Percentiles rank a stretch among this genome's conserved stretches.
Evolutionary conservation across 345 rosid species (phyloP).

Genomic region (Atalantia buxifolia): DNA sequence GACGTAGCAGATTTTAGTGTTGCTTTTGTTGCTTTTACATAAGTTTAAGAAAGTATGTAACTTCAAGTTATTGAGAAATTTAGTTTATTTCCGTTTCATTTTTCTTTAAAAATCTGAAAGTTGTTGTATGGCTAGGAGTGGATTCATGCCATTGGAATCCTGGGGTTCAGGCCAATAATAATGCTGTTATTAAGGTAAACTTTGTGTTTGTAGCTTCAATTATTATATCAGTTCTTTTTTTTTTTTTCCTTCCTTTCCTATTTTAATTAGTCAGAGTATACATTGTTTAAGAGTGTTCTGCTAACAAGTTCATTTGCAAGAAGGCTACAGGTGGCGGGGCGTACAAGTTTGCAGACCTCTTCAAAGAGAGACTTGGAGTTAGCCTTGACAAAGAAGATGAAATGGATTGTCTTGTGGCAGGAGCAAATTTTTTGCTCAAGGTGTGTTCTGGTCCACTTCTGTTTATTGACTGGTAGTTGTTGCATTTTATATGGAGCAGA

Average conservation of each 20-base stretch:
- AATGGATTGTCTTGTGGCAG: conserved; percentile 98
- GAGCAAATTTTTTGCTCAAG: conserved; percentile 97
- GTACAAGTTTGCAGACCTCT: conserved; percentile 82
- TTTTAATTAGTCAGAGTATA: background rate
- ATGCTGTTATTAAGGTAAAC: conserved; percentile 58
- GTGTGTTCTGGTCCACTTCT: conserved; percentile 28
- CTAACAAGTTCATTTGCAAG: conserved; percentile 35
- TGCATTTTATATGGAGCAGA: background rate
- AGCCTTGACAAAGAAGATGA: conserved; percentile 99
- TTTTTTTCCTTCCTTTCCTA: background rate
- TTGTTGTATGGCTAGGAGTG: conserved; percentile 35
- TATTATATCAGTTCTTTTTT: background rate
- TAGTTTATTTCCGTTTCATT: conserved; percentile 1
- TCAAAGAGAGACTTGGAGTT: conserved; percentile 92
- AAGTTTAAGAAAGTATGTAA: background rate
- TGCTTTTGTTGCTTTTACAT: background rate
- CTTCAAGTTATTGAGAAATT: conserved; percentile 7
- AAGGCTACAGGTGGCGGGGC: conserved; percentile 99
- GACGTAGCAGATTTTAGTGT: background rate
- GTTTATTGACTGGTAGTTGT: background rate
- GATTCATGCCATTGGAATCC: conserved; percentile 47
- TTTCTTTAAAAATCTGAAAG: background rate
- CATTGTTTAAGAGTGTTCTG: conserved; percentile 7
- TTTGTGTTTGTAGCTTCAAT: background rate
- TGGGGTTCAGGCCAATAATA: conserved; percentile 27